Evolutionary conservation across 176 grass and related monocot genomes (phyloP).

Genomic region (Oryza australiensis): DNA sequence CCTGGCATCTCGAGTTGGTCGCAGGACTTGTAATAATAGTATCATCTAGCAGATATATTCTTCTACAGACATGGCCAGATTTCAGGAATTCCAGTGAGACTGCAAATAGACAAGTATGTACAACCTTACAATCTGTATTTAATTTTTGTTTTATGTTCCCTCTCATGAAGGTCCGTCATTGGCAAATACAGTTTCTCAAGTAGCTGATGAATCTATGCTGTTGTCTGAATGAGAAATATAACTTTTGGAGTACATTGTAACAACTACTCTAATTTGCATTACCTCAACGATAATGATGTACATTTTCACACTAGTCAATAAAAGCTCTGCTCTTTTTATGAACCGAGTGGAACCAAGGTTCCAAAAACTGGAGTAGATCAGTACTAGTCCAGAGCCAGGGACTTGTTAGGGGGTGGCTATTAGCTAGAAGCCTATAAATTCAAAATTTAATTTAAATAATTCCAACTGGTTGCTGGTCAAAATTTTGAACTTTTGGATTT

Average conservation of each 20-base stretch:
- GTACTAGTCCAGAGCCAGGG: background rate
- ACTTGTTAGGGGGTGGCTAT: background rate
- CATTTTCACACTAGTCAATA: background rate
- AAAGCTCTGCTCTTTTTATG: background rate
- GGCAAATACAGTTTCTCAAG: background rate
- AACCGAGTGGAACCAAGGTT: background rate
- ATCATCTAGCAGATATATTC: conserved; percentile 65
- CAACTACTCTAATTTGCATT: background rate
- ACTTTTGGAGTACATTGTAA: background rate
- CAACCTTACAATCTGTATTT: background rate
- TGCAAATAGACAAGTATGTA: conserved; percentile 74
- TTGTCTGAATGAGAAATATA: background rate
- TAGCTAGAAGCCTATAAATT: background rate
- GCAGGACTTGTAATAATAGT: conserved; percentile 67
- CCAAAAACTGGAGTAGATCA: too few relatives aligned
- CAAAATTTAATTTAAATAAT: background rate
- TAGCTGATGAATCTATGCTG: background rate
- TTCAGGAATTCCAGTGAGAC: conserved; percentile 84
- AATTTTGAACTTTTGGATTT: background rate
- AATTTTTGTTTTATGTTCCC: background rate
- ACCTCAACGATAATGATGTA: background rate
- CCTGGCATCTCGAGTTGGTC: conserved; percentile 75
- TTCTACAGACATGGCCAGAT: conserved; percentile 77
- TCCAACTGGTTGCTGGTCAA: background rate
- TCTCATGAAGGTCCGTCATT: background rate